phyloP scores from a whole-genome alignment of 2,329 filamentous ascomycete genomes.

The Pestalotiopsis sp. region DNA sequence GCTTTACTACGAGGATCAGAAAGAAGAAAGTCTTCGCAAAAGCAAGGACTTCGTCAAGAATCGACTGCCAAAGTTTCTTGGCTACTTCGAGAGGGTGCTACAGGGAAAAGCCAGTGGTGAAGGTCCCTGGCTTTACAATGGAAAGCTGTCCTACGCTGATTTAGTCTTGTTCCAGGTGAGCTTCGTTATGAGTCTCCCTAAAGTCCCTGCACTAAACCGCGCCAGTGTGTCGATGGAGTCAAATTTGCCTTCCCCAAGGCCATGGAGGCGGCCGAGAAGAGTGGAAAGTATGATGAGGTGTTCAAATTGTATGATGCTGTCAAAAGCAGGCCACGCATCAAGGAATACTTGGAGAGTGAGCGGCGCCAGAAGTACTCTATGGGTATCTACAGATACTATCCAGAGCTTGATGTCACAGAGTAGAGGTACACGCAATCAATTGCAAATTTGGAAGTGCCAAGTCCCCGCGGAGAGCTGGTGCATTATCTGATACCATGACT shows the following conservation, averaged over 20 bases:
- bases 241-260: conserved; percentile 73
- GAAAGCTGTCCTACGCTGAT: conserved; percentile 70
- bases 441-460: no score
- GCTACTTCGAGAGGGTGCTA: conserved; percentile 70
- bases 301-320: conserved; percentile 68
- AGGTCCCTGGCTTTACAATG: conserved; percentile 68
- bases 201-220: background rate
- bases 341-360: conserved; percentile 69
- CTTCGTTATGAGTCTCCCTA: background rate
- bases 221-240: conserved; percentile 57
- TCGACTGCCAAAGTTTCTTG: conserved; percentile 72
- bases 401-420: conserved; percentile 61
- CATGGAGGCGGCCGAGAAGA: conserved; percentile 53
- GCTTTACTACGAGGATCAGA: conserved; percentile 77
- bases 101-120: conserved; percentile 57
- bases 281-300: conserved; percentile 60
- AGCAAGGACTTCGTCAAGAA: conserved; percentile 60
- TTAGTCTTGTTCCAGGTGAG: conserved; percentile 71
- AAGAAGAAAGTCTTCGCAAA: conserved; percentile 62
- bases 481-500: no score
- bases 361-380: conserved; percentile 62
- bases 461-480: no score
- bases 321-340: conserved; percentile 64
- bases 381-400: conserved; percentile 74
- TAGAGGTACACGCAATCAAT: background rate